phyloP scores from a whole-genome alignment of 2,329 filamentous ascomycete species.

The Bipolaris victoriae region DNA sequence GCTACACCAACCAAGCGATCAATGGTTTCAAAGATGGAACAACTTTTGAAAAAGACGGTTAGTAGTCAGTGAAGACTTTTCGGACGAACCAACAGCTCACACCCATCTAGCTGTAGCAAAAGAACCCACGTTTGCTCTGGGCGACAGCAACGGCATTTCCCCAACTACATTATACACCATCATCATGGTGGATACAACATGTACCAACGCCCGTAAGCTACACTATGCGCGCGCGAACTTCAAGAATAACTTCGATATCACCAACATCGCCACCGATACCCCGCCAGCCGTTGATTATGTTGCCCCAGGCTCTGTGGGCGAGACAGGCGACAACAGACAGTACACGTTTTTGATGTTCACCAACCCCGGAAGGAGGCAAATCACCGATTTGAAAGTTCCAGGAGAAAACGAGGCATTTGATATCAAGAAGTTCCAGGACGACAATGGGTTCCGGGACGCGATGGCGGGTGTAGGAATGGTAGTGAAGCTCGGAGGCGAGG shows the following conservation, averaged over 20 bases:
- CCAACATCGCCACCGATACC: slow-evolving; percentile 31
- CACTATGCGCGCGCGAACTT: slow-evolving; percentile 44
- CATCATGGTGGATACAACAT: slow-evolving; percentile 44
- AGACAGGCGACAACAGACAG: slow-evolving; percentile 39
- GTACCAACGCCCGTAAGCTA: slow-evolving; percentile 32
- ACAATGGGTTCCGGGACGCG: slow-evolving; percentile 39
- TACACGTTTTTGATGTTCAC: slow-evolving; percentile 45
- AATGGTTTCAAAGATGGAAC: slow-evolving; percentile 40
- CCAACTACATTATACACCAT: slow-evolving; percentile 37
- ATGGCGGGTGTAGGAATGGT: slow-evolving; percentile 43
- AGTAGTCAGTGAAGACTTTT: slow-evolving; percentile 5
- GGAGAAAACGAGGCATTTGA: slow-evolving; percentile 35
- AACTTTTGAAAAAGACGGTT: slow-evolving; percentile 33
- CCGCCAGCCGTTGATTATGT: slow-evolving; percentile 34
- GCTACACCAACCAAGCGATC: slow-evolving; percentile 32
- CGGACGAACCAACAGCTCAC: slow-evolving; percentile 10
- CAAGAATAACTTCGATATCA: slow-evolving; percentile 34
- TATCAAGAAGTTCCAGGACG: slow-evolving; percentile 35
- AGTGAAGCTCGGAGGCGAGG: slow-evolving; percentile 40
- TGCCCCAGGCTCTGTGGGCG: slow-evolving; percentile 39
- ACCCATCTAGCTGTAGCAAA: slow-evolving; percentile 28
- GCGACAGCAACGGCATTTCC: slow-evolving; percentile 41
- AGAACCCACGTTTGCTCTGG: slow-evolving; percentile 43
- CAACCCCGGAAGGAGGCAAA: slow-evolving; percentile 32
- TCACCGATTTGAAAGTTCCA: slow-evolving; percentile 33